Base-by-base conservation (phyloP, 1,284 basidiomycete species). In the Moesziomyces antarcticus region DNA sequence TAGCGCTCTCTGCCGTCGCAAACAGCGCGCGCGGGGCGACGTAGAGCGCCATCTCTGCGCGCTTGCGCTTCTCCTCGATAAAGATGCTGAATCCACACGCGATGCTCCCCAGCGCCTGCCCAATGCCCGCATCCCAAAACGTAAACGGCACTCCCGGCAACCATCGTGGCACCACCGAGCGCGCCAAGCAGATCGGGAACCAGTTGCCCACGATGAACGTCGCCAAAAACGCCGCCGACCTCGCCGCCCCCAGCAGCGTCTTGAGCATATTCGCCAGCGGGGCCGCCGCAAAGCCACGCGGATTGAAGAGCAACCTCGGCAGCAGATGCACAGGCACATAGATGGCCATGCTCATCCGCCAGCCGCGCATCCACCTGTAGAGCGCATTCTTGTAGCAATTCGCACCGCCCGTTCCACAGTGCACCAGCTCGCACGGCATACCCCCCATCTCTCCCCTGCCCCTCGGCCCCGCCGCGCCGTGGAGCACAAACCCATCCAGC, bases 241-340 rank as follows among this genome's bases (percentile, higher is more conserved):
- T 58, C 16, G 81, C 77, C 1, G 82, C 75, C 44, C 83, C 83
- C 35, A 74, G 47, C 3, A 85, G 55, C 41, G 84, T 82, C 16
- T 77, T 75, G 8, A 69, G 5, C 42, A 84, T 21, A 13, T 68
- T 74, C 1, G 65, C 35, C 0, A 75, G 11, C 0, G 85, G 85
- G 1, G 61, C 21, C 5, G 55, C 21, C 14, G 75, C 25, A 33
- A 83, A 64, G 18, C 56, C 69, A 4, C 68, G 50, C 11, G 75
- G 72, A 22, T 75, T 76, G 70, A 85, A 85, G 46, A 85, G 71
- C 10, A 85, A 58, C 0, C 80, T 75, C 1, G 85, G 85, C 6
- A 85, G 57, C 33, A 83, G 73, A 56, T 85, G 85, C n/a, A 85
- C 85, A 9, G 85, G 85, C 18, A 85, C 57, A 67, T 85, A 85